Base-by-base conservation (phyloP, 1,284 basidiomycete genomes). In the Exobasidium rhododendri region DNA sequence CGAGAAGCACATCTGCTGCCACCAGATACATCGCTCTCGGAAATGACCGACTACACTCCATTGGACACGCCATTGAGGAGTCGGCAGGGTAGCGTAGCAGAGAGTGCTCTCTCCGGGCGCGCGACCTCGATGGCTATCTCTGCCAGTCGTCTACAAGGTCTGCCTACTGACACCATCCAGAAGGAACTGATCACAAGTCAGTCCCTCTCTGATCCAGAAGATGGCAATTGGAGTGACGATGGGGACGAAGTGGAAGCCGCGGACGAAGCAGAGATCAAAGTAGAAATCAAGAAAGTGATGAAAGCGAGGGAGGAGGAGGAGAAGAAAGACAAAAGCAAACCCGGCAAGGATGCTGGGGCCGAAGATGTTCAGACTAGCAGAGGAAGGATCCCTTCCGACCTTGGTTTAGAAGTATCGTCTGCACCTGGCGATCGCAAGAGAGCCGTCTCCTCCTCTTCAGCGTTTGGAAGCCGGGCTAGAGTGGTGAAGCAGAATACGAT, bases 1-100 rank as follows among this genome's bases (percentile, higher is more conserved):
- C 85, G 86, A 65, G 86, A 89, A 69, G 65, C 76, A 56, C 65
- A 72, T 64, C 63, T 75, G 28, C 61, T 73, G 1, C 70, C 70
- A 29, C 64, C 70, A 49, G 70, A 73, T 47, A 63, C 64, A n/a
- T 66, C 68, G 40, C 64, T 70, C 47, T 70, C 70, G 2, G 70
- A 73, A 35, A 65, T 73, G 29, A 63, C 58, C 32, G 70, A 70
- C 49, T 70, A 64, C 22, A 70, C 70, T 11, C 70, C 70, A 11
- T 55, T 70, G 43, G 70, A 70, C 24, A 70, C 70, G 1, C 68
- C 68, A 11, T 58, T 68, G 31, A 64, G 68, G 50, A 72, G 70
- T 57, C 65, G 70, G 5, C 64, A 66, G 43, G 67, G 69, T 53
- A 70, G 70, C 59, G 65, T 72, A 55, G 49, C 58, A 6, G 32